These are phyloP conservation scores for Pleurotus platypus DNA, from an alignment of 768 basidiomycete genomes.

Conservation along the genomic window DNA sequence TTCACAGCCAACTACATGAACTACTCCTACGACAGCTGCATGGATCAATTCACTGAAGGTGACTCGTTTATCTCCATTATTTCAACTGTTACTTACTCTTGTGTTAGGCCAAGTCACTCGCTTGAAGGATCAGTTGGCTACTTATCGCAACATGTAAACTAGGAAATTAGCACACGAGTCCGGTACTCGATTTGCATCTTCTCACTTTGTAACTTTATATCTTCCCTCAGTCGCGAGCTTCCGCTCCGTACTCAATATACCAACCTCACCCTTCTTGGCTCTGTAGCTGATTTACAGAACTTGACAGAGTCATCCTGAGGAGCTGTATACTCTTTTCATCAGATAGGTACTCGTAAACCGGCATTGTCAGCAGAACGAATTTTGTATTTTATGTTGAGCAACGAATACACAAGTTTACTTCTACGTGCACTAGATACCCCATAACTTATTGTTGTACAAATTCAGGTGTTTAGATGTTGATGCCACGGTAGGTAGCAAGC, in stretches of 20 bases:
- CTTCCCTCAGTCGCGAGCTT: neutral
- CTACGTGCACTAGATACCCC: too few relatives aligned
- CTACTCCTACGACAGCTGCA: slow-evolving; percentile 39
- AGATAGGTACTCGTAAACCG: too few relatives aligned
- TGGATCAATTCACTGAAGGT: slow-evolving; percentile 38
- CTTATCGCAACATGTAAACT: slow-evolving; percentile 29
- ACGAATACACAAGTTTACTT: too few relatives aligned
- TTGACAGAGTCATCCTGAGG: too few relatives aligned
- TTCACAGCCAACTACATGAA: slow-evolving; percentile 14
- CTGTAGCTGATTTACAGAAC: too few relatives aligned
- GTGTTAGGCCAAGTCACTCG: slow-evolving; percentile 36
- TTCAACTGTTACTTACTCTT: neutral
- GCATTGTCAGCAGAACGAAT: too few relatives aligned
- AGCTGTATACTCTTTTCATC: too few relatives aligned
- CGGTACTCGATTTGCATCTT: neutral
- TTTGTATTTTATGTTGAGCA: too few relatives aligned
- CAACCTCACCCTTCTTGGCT: neutral
- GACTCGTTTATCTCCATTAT: neutral
- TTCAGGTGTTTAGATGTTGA: slow-evolving; percentile 18
- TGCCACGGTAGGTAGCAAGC: slow-evolving; percentile 40
- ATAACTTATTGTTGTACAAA: too few relatives aligned
- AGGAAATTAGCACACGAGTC: neutral
- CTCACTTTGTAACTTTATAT: too few relatives aligned
- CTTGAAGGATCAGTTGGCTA: slow-evolving; percentile 36
- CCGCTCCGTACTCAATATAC: neutral